Conservation (phyloP, 208 protist species). For the Leishmania tarentolae region DNA sequence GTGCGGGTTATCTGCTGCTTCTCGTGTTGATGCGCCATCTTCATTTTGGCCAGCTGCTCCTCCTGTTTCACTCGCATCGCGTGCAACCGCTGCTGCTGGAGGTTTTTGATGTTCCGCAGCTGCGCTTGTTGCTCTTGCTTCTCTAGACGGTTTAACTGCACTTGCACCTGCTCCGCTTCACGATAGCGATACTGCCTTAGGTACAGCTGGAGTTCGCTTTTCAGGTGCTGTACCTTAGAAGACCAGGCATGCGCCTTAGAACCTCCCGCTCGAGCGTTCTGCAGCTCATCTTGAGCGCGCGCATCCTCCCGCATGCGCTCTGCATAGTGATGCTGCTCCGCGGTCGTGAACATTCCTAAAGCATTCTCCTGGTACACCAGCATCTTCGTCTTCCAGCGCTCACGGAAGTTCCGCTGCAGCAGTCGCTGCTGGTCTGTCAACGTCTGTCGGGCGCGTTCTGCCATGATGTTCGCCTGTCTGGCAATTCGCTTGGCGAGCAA, state of each 20-base stretch:
- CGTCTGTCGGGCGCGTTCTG: slow-evolving; percentile 23
- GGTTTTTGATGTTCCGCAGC: slow-evolving; percentile 22
- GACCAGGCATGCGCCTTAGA: slow-evolving; percentile 5
- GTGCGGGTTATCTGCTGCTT: slow-evolving; percentile 17
- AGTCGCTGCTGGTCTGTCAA: slow-evolving; percentile 38
- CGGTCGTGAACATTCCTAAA: slow-evolving; percentile 20
- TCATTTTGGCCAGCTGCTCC: slow-evolving; percentile 7
- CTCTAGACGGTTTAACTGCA: slow-evolving; percentile 30
- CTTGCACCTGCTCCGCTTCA: slow-evolving; percentile 40
- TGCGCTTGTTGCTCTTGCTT: slow-evolving; percentile 33
- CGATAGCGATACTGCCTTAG: slow-evolving; percentile 46
- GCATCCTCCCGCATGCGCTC: slow-evolving; percentile 37
- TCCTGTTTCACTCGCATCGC: slow-evolving; percentile 13
- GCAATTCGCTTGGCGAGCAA: slow-evolving; percentile 44
- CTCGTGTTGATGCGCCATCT: slow-evolving; percentile 17
- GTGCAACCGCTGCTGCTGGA: slow-evolving; percentile 27
- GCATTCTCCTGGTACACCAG: slow-evolving; percentile 42
- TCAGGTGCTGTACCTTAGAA: slow-evolving; percentile 26
- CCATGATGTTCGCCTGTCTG: slow-evolving; percentile 30
- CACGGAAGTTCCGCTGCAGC: slow-evolving; percentile 42
- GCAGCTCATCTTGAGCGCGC: slow-evolving; percentile 4
- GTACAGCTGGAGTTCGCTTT: slow-evolving; percentile 29
- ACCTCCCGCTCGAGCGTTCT: background rate
- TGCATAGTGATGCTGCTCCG: slow-evolving; percentile 36
- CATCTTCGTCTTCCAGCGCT: slow-evolving; percentile 43